Percentiles rank a stretch among this genome's conserved stretches.
These are phyloP conservation scores for Rhizophora mangle DNA, from an alignment of 345 rosid species.

Conservation along the genomic window DNA sequence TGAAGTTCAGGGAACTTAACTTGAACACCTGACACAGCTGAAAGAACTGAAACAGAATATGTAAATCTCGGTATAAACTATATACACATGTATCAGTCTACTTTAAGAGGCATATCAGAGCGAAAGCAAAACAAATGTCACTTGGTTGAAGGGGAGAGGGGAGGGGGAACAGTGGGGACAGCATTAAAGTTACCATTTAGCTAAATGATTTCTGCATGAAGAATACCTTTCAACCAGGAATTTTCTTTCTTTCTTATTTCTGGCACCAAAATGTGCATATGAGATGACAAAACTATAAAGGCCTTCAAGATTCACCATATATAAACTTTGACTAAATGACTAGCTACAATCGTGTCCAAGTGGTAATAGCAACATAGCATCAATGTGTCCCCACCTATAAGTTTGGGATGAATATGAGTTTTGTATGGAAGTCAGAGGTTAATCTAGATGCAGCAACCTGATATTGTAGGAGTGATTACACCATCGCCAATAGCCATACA, in stretches of 20 bases:
- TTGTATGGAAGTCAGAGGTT: neutral
- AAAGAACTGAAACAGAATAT: conserved; percentile 54
- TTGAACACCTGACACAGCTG: conserved; percentile 74
- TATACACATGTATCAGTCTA: neutral
- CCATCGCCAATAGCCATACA: conserved; percentile 30
- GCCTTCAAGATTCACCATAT: no score
- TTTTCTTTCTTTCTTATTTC: neutral
- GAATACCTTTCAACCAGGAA: no score
- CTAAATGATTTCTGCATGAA: no score
- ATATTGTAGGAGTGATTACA: conserved; percentile 19
- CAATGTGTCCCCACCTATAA: neutral
- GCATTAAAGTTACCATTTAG: no score
- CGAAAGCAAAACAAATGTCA: no score
- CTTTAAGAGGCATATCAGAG: no score
- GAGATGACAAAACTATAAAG: no score
- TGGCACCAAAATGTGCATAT: no score
- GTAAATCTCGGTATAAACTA: neutral
- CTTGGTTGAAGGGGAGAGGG: no score
- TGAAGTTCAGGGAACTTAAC: conserved; percentile 58
- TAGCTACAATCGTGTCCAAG: no score
- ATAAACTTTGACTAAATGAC: no score
- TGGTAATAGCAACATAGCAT: neutral
- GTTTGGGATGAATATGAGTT: neutral
- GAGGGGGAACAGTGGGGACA: no score
- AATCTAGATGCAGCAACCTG: conserved; percentile 1